These are phyloP conservation scores for Globisporangium yorkense DNA, from an alignment of 352 stramenopile species.

Conservation along the genomic window DNA sequence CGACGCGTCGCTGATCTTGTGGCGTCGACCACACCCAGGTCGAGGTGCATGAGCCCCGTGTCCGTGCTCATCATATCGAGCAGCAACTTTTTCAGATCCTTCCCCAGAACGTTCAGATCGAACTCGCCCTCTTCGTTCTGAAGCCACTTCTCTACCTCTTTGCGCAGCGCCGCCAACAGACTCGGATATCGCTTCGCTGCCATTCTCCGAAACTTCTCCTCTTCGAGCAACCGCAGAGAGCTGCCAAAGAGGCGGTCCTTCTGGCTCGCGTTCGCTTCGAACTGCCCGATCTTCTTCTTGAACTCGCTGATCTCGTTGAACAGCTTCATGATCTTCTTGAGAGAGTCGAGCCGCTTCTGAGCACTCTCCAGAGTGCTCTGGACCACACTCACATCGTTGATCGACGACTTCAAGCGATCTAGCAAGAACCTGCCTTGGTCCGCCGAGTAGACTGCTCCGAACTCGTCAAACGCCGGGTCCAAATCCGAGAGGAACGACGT, in stretches of 20 bases:
- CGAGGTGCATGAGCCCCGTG: constrained; percentile 80
- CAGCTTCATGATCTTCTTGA: constrained; percentile 77
- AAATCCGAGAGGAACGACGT: constrained; percentile 52
- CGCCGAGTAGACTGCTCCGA: constrained; percentile 34
- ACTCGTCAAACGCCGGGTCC: constrained; percentile 46
- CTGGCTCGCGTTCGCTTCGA: constrained; percentile 60
- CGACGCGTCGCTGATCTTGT: constrained; percentile 28
- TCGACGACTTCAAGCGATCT: constrained; percentile 31
- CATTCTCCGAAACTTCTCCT: constrained; percentile 72
- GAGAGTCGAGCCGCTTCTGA: constrained; percentile 51
- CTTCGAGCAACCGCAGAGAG: constrained; percentile 63
- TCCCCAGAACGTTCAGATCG: constrained; percentile 61
- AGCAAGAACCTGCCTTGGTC: constrained; percentile 36
- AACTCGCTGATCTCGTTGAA: constrained; percentile 66
- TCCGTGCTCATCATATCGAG: constrained; percentile 80
- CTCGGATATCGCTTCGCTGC: constrained; percentile 66
- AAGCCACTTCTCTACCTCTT: constrained; percentile 71
- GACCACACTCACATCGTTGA: constrained; percentile 39
- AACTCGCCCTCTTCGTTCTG: constrained; percentile 70
- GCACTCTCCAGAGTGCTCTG: constrained; percentile 41
- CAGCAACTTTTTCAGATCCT: constrained; percentile 66
- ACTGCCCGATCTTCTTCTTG: constrained; percentile 70
- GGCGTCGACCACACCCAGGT: constrained; percentile 45
- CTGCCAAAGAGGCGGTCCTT: constrained; percentile 74
- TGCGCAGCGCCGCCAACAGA: constrained; percentile 36